These are phyloP conservation scores for Xylariaceae sp. DNA, from an alignment of 2,329 filamentous ascomycete species.

Conservation along the genomic window DNA sequence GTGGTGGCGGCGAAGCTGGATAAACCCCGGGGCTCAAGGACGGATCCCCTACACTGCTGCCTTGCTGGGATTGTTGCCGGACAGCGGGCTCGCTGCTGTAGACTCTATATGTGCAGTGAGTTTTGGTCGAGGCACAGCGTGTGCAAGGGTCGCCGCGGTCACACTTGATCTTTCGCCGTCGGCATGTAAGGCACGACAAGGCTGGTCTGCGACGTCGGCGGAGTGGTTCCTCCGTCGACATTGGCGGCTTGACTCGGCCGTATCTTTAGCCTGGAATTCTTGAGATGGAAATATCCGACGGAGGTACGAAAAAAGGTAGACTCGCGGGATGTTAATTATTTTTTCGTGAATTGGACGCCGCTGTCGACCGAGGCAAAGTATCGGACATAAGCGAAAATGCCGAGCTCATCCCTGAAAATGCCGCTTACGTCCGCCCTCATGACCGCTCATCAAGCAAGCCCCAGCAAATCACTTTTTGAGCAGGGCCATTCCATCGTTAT, in stretches of 20 bases:
- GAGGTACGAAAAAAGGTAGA: not conserved
- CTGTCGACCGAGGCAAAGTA: not conserved
- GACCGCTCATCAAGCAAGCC: too few relatives aligned
- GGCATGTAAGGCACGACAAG: conserved; percentile 50
- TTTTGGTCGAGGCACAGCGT: conserved; percentile 43
- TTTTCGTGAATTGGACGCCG: not conserved
- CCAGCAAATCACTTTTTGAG: too few relatives aligned
- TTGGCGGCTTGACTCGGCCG: not conserved
- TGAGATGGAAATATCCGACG: not conserved
- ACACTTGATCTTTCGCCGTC: conserved; percentile 53
- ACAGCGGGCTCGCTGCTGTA: conserved; percentile 20
- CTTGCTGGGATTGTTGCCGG: not conserved
- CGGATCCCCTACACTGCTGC: conserved; percentile 2
- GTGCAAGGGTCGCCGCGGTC: conserved; percentile 49
- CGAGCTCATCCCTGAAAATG: conserved; percentile 16
- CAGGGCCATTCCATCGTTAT: too few relatives aligned
- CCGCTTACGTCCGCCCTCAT: conserved; percentile 26
- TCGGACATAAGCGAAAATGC: conserved; percentile 17
- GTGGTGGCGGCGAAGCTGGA: conserved; percentile 10
- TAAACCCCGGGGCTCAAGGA: conserved; percentile 18
- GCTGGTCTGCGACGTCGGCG: conserved; percentile 44
- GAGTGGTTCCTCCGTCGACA: conserved; percentile 28
- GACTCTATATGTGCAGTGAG: conserved; percentile 41
- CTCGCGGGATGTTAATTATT: not conserved
- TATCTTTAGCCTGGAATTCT: not conserved